Evolutionary conservation across 345 rosid species (phyloP), one percentile per base, ranked within the genome.

Genomic region (Fremontodendron californicum): DNA sequence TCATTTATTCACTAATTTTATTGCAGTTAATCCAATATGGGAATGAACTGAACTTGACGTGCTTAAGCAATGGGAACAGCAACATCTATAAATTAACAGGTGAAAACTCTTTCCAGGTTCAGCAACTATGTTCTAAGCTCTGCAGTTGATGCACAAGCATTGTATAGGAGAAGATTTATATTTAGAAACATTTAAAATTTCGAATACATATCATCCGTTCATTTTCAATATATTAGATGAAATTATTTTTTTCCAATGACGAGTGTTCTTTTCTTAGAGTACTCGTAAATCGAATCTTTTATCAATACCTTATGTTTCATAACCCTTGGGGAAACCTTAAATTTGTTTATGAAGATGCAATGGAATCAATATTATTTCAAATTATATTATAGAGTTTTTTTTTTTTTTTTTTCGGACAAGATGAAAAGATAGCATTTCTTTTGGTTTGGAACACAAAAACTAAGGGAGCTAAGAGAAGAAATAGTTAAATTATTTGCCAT

Each of bases 1-100:
- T 5, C 12, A 16, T 80, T 43, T 39, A 3, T 71, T 55, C 2
- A 31, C 23, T 9, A 2, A 33, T 21, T 4, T 51, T 35, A 23
- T 66, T 91, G 88, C 92, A 92, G 99, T 80, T 86, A 21, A 87
- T 60, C 71, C 82, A 80, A 71, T 15, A 82, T 0, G 92, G 93
- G 76, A 82, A 78, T 71, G 82, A 85, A 42, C 72, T 89, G 75
- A 87, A 89, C 83, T 54, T 93, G 88, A 89, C 96, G 9, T 95
- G 99, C 87, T 40, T 80, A 3, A 80, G 82, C 49, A 84, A 79
- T 0, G 88, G 97, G 60, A 89, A 75, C 81, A 89, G 80, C 78
- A 58, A 78, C 16, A 62, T 75, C 52, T 90, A 83, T 77, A 15
- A 74, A 18, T 33, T 88, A 71, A 21, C 82, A 1, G 77, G 35